phyloP scores from a whole-genome alignment of 257 asterid genomes.

The Plantago elongata region DNA sequence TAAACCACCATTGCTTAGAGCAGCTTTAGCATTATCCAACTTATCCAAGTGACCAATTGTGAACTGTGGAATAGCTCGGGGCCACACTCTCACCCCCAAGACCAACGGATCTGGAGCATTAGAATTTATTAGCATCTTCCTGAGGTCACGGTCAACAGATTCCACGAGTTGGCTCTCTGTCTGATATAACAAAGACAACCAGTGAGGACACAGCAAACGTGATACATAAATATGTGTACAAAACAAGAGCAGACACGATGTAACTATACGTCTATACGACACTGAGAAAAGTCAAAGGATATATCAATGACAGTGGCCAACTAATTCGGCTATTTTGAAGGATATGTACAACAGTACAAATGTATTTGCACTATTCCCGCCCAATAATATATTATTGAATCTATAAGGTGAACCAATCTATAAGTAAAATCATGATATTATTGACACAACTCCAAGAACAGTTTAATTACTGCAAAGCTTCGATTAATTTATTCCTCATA shows the following conservation, averaged over 20 bases:
- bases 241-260: not conserved
- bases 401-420: too few relatives aligned
- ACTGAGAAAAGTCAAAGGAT: too few relatives aligned
- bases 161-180: constrained; percentile 82
- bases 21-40: constrained; percentile 56
- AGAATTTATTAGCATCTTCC: constrained; percentile 78
- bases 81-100: constrained; percentile 84
- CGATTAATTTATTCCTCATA: not conserved
- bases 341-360: not conserved
- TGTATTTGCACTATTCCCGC: too few relatives aligned
- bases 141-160: constrained; percentile 85
- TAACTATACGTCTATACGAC: not conserved
- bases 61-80: constrained; percentile 94
- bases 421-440: too few relatives aligned
- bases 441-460: too few relatives aligned
- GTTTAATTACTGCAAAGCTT: not conserved
- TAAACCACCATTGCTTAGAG: constrained; percentile 48
- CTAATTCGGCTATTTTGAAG: not conserved
- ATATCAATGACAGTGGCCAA: not conserved
- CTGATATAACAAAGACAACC: constrained; percentile 33
- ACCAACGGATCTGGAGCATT: constrained; percentile 63
- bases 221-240: too few relatives aligned
- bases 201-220: constrained; percentile 3
- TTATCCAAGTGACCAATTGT: constrained; percentile 78
- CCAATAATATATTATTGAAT: too few relatives aligned